Base-by-base conservation (phyloP, 2,329 filamentous ascomycete species). In the Penicillium psychrosexuale region DNA sequence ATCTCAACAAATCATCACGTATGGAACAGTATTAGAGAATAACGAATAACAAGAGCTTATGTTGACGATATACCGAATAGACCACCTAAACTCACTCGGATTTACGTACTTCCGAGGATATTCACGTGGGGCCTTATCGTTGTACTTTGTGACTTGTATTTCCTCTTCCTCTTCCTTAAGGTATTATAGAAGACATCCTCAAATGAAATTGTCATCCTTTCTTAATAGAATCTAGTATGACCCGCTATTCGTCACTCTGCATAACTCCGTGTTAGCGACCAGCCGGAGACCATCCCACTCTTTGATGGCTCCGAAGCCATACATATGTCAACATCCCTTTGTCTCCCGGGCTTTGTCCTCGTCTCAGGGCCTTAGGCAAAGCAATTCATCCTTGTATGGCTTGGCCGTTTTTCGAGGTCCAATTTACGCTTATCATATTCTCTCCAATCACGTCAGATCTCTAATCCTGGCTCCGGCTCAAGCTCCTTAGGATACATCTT, bases 21-120 rank as follows among this genome's bases (percentile, higher is more conserved):
- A 31, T 22, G 17, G 28, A 37, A 28, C 27, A 31, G 15, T 44
- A 30, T 38, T 24, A 34, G 28, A 27, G 22, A 53, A 39, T 33
- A 24, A 27, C 8, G 22, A 50, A n/a, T 22, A 40, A 36, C 45
- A 24, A 40, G 30, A 56, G 55, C 55, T 51, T 43, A 37, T 61
- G 58, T 64, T 63, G 63, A 65, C 40, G 62, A 57, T 65, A 60
- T 66, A 57, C 60, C 52, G 61, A 65, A 71, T 56, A 69, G 70
- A 71, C 66, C 69, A 72, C 70, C 69, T 70, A 63, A 66, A 54
- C 66, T 56, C 50, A 57, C 56, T 55, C 62, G 67, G 68, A 69
- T 59, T 63, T 67, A 67, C 56, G 58, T 70, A 55, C 44, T 51
- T 66, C 68, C 68, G 66, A 57, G 48, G 49, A 36, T 52, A 55